Percentiles rank a stretch among this genome's conserved stretches.
Conservation (phyloP, 805 yeast genomes). For the Kuraishia ogatae region DNA sequence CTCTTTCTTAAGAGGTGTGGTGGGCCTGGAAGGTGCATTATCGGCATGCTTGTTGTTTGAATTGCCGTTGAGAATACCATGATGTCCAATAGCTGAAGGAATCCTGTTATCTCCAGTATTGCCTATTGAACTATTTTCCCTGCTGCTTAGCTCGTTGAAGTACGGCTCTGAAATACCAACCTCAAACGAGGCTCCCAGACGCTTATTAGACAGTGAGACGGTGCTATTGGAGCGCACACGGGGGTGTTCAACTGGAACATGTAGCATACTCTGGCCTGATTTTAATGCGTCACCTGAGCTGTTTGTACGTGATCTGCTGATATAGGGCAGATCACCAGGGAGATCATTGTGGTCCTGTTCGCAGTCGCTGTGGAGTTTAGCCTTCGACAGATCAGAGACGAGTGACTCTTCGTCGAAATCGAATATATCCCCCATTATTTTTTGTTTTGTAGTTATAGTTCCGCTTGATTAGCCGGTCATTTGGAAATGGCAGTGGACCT, state of each 20-base stretch:
- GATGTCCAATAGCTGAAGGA: not conserved
- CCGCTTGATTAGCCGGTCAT: too few relatives aligned
- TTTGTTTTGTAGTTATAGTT: not conserved
- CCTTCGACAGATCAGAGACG: not conserved
- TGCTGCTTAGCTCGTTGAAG: conserved; percentile 16
- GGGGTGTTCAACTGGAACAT: not conserved
- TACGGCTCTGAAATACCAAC: conserved; percentile 36
- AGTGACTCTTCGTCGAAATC: conserved; percentile 2
- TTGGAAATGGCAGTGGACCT: too few relatives aligned
- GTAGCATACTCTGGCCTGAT: not conserved
- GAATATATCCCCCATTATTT: conserved; percentile 1
- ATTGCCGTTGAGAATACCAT: not conserved
- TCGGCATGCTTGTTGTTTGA: not conserved
- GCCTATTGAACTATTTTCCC: conserved; percentile 9
- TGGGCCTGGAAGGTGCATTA: conserved; percentile 12
- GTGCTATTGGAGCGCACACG: conserved; percentile 18
- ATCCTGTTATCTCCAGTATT: not conserved
- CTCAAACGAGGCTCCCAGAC: conserved; percentile 41
- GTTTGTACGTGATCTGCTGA: conserved; percentile 10
- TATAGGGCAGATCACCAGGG: conserved; percentile 7
- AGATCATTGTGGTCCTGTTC: not conserved
- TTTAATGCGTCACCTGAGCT: not conserved
- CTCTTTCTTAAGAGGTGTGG: conserved; percentile 1
- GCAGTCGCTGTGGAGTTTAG: not conserved
- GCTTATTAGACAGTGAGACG: conserved; percentile 21